Conservation (phyloP, 2,329 filamentous ascomycete species). For the Venturia carpophila region DNA sequence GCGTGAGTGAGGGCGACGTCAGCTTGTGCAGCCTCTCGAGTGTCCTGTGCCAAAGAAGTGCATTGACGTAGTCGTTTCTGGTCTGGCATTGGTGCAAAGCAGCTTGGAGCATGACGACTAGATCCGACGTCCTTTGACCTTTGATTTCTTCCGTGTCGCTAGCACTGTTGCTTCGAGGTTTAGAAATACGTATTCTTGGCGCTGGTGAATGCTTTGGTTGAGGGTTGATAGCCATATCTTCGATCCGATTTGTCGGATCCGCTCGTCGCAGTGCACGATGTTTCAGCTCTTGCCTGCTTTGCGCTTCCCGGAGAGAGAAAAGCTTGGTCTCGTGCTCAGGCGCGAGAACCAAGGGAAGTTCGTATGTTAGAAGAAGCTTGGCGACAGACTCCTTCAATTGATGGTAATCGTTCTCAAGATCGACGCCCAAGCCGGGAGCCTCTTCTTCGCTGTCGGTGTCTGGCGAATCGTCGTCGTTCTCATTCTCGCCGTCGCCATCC, state of each 20-base stretch:
- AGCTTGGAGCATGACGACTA: conserved; percentile 67
- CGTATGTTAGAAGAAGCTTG: conserved; percentile 73
- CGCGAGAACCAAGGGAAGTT: conserved; percentile 62
- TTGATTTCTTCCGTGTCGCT: conserved; percentile 25
- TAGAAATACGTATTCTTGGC: conserved; percentile 2
- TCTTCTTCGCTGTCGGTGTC: conserved; percentile 42
- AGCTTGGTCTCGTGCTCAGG: conserved; percentile 52
- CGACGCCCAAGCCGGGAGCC: conserved; percentile 38
- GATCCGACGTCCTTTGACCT: conserved; percentile 40
- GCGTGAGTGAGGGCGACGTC: conserved; percentile 51
- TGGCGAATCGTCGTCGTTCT: conserved; percentile 52
- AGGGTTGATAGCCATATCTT: conserved; percentile 32
- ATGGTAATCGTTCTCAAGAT: conserved; percentile 71
- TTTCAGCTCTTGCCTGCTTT: conserved; percentile 41
- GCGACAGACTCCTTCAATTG: conserved; percentile 72
- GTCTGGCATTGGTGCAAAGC: conserved; percentile 70
- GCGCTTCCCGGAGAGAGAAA: conserved; percentile 54
- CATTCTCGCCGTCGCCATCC: conserved; percentile 55
- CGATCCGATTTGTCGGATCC: conserved; percentile 21
- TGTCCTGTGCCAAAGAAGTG: conserved; percentile 79
- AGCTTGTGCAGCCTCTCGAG: conserved; percentile 63
- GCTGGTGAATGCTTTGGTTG: conserved; percentile 27
- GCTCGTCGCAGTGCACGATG: conserved; percentile 12
- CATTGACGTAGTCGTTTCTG: conserved; percentile 73
- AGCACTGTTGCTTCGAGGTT: conserved; percentile 34